These are phyloP conservation scores for Schizothecium vesticola DNA, from an alignment of 495 filamentous ascomycete genomes.

Conservation along the genomic window DNA sequence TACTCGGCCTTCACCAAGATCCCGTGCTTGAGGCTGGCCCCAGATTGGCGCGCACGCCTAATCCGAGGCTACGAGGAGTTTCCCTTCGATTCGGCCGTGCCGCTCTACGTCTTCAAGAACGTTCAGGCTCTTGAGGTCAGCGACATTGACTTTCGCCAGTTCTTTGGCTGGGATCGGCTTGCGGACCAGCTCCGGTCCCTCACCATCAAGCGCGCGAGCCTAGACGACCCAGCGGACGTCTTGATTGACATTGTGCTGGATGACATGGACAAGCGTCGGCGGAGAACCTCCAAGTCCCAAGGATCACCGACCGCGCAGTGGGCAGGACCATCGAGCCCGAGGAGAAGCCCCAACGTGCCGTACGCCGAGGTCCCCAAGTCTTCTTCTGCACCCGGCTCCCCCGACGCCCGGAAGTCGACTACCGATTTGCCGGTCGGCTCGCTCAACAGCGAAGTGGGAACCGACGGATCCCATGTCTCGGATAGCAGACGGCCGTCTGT, in stretches of 20 bases:
- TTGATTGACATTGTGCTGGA: constrained; percentile 90
- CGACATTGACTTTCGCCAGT: constrained; percentile 92
- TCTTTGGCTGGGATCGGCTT: constrained; percentile 92
- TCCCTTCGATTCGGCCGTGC: constrained; percentile 96
- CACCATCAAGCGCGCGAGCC: constrained; percentile 76
- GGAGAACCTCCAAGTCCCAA: constrained; percentile 79
- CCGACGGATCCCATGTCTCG: constrained; percentile 21
- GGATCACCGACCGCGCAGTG: constrained; percentile 67
- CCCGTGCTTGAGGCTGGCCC: constrained; percentile 79
- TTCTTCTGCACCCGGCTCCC: constrained; percentile 60
- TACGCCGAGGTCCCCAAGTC: constrained; percentile 52
- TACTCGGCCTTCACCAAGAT: constrained; percentile 99
- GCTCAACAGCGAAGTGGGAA: constrained; percentile 38
- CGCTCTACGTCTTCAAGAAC: constrained; percentile 92
- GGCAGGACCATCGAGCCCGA: constrained; percentile 55
- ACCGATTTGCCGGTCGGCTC: constrained; percentile 43
- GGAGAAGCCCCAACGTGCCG: constrained; percentile 50
- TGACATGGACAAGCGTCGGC: constrained; percentile 86
- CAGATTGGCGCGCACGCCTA: constrained; percentile 80
- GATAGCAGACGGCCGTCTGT: constrained; percentile 39
- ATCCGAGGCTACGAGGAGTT: constrained; percentile 96
- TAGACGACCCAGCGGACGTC: constrained; percentile 87
- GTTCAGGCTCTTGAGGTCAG: constrained; percentile 86
- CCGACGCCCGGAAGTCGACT: constrained; percentile 46
- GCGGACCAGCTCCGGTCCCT: constrained; percentile 87